Conservation (phyloP, 768 basidiomycete species). For the Cytidiella melzeri region DNA sequence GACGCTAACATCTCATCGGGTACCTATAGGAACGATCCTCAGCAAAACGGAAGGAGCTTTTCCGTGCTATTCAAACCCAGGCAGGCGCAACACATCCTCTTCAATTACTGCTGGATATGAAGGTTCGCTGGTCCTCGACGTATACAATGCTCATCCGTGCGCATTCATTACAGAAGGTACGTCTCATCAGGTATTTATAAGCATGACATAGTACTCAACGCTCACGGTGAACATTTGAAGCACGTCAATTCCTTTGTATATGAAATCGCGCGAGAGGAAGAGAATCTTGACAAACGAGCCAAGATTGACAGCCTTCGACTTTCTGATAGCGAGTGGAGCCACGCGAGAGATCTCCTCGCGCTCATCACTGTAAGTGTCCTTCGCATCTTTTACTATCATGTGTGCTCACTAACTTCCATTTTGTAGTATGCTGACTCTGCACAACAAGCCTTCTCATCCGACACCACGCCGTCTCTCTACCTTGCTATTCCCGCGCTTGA, state of each 20-base stretch:
- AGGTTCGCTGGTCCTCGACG: conserved; percentile 28
- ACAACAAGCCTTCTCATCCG: conserved; percentile 4
- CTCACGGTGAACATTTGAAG: too few relatives aligned
- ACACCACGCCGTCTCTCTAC: neutral
- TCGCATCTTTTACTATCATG: neutral
- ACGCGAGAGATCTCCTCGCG: too few relatives aligned
- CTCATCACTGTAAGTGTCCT: too few relatives aligned
- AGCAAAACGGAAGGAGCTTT: conserved; percentile 22
- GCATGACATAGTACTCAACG: too few relatives aligned
- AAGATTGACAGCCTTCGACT: conserved; percentile 17
- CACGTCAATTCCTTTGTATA: conserved; percentile 20
- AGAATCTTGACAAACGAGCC: conserved; percentile 9
- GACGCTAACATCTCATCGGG: neutral
- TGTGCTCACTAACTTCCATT: neutral
- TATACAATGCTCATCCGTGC: conserved; percentile 24
- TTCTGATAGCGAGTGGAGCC: conserved; percentile 18
- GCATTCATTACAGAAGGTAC: conserved; percentile 5
- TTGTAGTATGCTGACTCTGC: neutral
- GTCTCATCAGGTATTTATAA: too few relatives aligned
- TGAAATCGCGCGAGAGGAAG: conserved; percentile 19
- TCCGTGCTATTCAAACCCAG: conserved; percentile 13
- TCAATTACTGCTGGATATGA: conserved; percentile 25
- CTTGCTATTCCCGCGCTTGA: conserved; percentile 5
- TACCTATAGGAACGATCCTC: conserved; percentile 21
- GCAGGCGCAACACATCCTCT: conserved; percentile 1